A percentile compares a stretch with the other conserved stretches of the same genome.
Evolutionary conservation across 2,329 filamentous ascomycete genomes (phyloP).

Genomic region (Sporothrix protearum): DNA sequence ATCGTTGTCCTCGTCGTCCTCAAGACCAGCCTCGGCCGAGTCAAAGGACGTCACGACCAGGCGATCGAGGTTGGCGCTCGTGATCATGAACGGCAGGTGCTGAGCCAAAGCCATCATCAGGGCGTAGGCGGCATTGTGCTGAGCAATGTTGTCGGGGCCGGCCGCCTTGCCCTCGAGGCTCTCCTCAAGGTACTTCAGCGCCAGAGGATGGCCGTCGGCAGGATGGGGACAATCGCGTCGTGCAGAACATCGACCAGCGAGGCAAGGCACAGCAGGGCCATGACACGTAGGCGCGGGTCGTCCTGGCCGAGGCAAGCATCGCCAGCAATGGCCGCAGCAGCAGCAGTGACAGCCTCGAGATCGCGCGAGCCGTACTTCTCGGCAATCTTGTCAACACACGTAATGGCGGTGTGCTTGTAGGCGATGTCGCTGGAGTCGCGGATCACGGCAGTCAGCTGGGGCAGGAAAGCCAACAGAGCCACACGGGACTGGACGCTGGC

Average conservation of each 20-base stretch:
- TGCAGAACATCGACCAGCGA: slow-evolving; percentile 85
- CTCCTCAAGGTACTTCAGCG: slow-evolving; percentile 65
- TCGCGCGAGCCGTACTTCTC: slow-evolving; percentile 96
- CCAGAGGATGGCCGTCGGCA: slow-evolving; percentile 72
- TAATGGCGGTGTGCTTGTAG: slow-evolving; percentile 80
- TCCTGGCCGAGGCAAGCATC: slow-evolving; percentile 70
- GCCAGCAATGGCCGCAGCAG: slow-evolving; percentile 73
- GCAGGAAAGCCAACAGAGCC: slow-evolving; percentile 73
- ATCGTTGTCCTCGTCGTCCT: slow-evolving; percentile 54
- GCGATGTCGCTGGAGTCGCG: slow-evolving; percentile 66
- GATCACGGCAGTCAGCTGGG: slow-evolving; percentile 73
- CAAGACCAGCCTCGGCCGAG: slow-evolving; percentile 62
- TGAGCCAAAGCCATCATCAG: slow-evolving; percentile 77
- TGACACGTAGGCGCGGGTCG: slow-evolving; percentile 69
- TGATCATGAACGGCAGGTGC: slow-evolving; percentile 85
- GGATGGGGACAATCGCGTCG: slow-evolving; percentile 77
- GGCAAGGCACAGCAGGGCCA: slow-evolving; percentile 84
- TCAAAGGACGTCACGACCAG: slow-evolving; percentile 69
- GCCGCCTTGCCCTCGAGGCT: slow-evolving; percentile 54
- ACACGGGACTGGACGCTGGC: slow-evolving; percentile 64
- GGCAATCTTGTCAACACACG: slow-evolving; percentile 86
- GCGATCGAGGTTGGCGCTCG: slow-evolving; percentile 66
- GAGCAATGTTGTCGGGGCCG: slow-evolving; percentile 40
- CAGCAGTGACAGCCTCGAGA: slow-evolving; percentile 67
- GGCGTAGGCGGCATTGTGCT: slow-evolving; percentile 79